A percentile compares a stretch with the other conserved stretches of the same genome.
Conservation (phyloP, 306 rosid genomes). For the Vigna radiata region DNA sequence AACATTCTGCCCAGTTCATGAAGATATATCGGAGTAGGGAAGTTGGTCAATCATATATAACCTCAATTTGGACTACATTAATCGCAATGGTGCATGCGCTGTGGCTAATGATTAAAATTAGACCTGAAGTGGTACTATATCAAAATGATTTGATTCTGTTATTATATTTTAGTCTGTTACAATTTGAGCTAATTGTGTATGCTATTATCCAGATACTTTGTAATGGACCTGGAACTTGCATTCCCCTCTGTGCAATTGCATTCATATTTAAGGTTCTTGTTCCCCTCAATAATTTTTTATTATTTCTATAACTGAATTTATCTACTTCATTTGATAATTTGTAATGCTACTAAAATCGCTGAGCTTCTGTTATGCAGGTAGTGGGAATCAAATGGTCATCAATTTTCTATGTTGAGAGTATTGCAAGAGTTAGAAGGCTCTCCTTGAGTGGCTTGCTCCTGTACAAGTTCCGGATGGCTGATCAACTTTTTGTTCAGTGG, state of each 20-base stretch:
- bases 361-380: slow-evolving; percentile 52
- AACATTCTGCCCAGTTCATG: slow-evolving; percentile 65
- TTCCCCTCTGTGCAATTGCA: slow-evolving; percentile 85
- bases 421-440: slow-evolving; percentile 92
- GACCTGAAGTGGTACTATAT: slow-evolving; percentile 89
- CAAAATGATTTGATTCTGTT: slow-evolving; percentile 20
- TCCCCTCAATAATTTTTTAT: slow-evolving; percentile 12
- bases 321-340: slow-evolving; percentile 28
- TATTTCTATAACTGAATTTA: neutral
- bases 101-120: slow-evolving; percentile 82
- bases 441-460: slow-evolving; percentile 90
- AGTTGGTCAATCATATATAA: slow-evolving; percentile 93
- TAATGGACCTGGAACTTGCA: slow-evolving; percentile 96
- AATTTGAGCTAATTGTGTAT: neutral
- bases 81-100: slow-evolving; percentile 70
- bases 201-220: slow-evolving; percentile 72
- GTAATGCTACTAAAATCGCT: slow-evolving; percentile 36
- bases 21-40: slow-evolving; percentile 92
- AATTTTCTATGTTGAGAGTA: slow-evolving; percentile 90
- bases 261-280: slow-evolving; percentile 76
- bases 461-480: slow-evolving; percentile 77
- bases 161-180: slow-evolving; percentile 31
- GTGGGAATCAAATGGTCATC: slow-evolving; percentile 87
- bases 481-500: slow-evolving; percentile 96
- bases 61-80: slow-evolving; percentile 88